A percentile compares a stretch with the other conserved stretches of the same genome.
phyloP scores from a whole-genome alignment of 352 stramenopile genomes.

The Globisporangium lucens region DNA sequence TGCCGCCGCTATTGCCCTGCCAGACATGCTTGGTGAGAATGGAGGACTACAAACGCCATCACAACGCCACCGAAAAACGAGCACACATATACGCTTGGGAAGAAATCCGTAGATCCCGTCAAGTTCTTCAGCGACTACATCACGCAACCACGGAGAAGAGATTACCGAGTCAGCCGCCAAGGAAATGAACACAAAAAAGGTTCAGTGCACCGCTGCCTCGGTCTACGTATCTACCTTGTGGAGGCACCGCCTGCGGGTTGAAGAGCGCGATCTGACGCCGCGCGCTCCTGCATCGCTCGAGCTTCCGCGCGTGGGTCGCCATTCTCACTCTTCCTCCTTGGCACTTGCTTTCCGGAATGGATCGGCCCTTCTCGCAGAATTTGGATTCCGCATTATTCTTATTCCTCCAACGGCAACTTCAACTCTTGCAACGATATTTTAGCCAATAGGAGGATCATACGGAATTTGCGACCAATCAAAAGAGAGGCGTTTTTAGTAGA shows the following conservation, averaged over 20 bases:
- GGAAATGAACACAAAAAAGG: no score
- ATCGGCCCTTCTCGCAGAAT: no score
- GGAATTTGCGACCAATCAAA: not conserved
- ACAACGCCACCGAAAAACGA: not conserved
- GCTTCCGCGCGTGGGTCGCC: constrained; percentile 22
- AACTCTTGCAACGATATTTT: not conserved
- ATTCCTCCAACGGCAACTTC: not conserved
- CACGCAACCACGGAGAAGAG: not conserved
- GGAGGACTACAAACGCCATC: not conserved
- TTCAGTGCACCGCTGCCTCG: not conserved
- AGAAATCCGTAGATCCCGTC: constrained; percentile 48
- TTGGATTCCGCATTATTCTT: not conserved
- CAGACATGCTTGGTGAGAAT: not conserved
- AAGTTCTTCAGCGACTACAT: constrained; percentile 53
- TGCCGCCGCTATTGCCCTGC: constrained; percentile 27
- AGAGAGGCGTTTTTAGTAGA: not conserved
- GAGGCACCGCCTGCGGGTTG: constrained; percentile 47
- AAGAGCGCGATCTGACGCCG: constrained; percentile 51
- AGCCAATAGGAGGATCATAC: not conserved
- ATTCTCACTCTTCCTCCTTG: not conserved
- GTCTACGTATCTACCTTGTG: constrained; percentile 28
- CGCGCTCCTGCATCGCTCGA: constrained; percentile 41
- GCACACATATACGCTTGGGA: constrained; percentile 29
- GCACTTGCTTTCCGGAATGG: not conserved
- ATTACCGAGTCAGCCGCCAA: not conserved